phyloP scores from a whole-genome alignment of 805 yeast genomes.

The Limtongia smithiae region DNA sequence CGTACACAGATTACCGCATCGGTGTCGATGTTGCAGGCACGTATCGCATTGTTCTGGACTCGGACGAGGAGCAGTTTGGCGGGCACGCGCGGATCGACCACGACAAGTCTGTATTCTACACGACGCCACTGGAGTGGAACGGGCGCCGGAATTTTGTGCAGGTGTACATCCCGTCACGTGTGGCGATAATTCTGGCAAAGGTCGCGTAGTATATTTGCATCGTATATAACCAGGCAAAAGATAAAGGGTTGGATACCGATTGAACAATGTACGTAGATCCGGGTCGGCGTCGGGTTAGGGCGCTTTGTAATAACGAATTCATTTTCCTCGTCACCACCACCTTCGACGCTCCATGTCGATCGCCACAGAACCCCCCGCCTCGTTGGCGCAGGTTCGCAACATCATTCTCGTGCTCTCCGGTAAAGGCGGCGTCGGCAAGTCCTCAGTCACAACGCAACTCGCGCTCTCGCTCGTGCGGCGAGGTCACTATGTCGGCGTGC shows the following conservation, averaged over 20 bases:
- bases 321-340: too few relatives aligned
- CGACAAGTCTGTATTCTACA: slow-evolving; percentile 53
- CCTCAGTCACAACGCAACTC: slow-evolving; percentile 90
- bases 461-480: slow-evolving; percentile 72
- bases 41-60: slow-evolving; percentile 68
- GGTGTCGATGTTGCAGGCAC: slow-evolving; percentile 82
- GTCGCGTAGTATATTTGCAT: too few relatives aligned
- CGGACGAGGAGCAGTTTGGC: slow-evolving; percentile 69
- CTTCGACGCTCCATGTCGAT: too few relatives aligned
- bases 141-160: slow-evolving; percentile 69
- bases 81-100: slow-evolving; percentile 63
- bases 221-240: too few relatives aligned
- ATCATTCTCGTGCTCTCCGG: slow-evolving; percentile 83
- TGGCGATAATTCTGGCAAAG: slow-evolving; percentile 57
- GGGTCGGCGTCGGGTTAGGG: too few relatives aligned
- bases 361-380: slow-evolving; percentile 28
- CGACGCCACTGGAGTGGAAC: slow-evolving; percentile 79
- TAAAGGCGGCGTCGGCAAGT: slow-evolving; percentile 96
- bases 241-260: too few relatives aligned
- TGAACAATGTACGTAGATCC: too few relatives aligned
- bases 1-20: slow-evolving; percentile 79
- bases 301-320: too few relatives aligned
- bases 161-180: slow-evolving; percentile 75
- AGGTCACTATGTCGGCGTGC: slow-evolving; percentile 84
- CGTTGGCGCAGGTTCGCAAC: slow-evolving; percentile 60